Percentiles rank a stretch among this genome's conserved stretches.
Conservation (phyloP, 208 protist genomes). For the Wallacemonas sp. region DNA sequence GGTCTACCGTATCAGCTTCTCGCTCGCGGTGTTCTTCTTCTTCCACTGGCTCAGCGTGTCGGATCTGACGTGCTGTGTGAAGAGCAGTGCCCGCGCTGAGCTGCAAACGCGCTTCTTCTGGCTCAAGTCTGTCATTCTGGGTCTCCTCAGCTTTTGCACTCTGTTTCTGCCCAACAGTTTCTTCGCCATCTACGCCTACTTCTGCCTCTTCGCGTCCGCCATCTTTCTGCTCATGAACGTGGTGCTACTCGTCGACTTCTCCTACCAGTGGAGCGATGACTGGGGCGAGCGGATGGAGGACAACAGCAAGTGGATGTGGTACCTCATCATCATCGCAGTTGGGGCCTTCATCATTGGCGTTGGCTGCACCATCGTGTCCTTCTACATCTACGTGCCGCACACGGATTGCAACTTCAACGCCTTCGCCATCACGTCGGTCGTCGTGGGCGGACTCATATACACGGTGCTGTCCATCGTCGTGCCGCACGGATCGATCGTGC, state of each 20-base stretch:
- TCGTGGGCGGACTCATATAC: constrained; percentile 78
- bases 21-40: constrained; percentile 79
- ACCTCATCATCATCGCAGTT: constrained; percentile 65
- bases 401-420: constrained; percentile 86
- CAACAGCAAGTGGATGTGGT: constrained; percentile 87
- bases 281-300: constrained; percentile 86
- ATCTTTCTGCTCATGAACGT: constrained; percentile 90
- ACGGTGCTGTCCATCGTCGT: constrained; percentile 82
- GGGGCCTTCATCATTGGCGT: constrained; percentile 50
- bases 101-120: constrained; percentile 84
- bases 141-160: constrained; percentile 59
- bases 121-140: constrained; percentile 73
- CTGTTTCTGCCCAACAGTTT: constrained; percentile 89
- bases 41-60: constrained; percentile 85
- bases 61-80: constrained; percentile 86
- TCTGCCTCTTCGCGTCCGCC: constrained; percentile 79
- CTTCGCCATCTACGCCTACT: constrained; percentile 79
- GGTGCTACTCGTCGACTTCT: constrained; percentile 94
- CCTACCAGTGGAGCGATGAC: constrained; percentile 92
- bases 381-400: constrained; percentile 77
- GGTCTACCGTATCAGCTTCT: constrained; percentile 86
- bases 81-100: constrained; percentile 62
- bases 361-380: constrained; percentile 51
- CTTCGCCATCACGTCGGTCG: constrained; percentile 77
- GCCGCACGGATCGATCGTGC: constrained; percentile 89